Evolutionary conservation across 495 filamentous ascomycete species (phyloP).

Genomic region (Xylaria venustula): DNA sequence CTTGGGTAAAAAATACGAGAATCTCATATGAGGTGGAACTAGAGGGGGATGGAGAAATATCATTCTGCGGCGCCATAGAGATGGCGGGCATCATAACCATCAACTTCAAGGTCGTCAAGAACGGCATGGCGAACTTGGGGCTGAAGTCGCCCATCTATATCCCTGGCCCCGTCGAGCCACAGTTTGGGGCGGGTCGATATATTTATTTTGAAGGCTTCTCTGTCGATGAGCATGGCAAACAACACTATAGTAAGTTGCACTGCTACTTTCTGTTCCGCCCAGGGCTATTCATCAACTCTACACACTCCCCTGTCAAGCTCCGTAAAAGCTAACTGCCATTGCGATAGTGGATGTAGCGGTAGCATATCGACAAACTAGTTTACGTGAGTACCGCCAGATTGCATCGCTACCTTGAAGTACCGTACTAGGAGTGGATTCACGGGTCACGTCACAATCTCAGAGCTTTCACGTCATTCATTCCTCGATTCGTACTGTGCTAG

Average conservation of each 20-base stretch:
- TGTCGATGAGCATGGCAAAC: constrained; percentile 87
- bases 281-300: too few species aligned
- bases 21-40: neutral
- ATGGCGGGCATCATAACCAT: constrained; percentile 94
- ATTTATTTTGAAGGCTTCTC: constrained; percentile 95
- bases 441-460: too few species aligned
- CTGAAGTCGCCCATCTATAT: constrained; percentile 88
- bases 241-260: constrained; percentile 62
- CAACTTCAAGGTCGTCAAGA: constrained; percentile 86
- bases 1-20: neutral
- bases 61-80: constrained; percentile 95
- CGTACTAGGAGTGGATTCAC: too few species aligned
- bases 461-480: too few species aligned
- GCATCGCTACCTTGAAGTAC: too few species aligned
- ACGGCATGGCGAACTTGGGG: constrained; percentile 70
- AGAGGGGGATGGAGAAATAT: constrained; percentile 92
- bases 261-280: neutral
- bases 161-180: constrained; percentile 87
- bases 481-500: too few species aligned
- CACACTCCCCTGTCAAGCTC: too few species aligned
- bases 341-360: constrained; percentile 74
- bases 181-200: constrained; percentile 81
- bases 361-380: constrained; percentile 82
- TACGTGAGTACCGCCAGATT: constrained; percentile 55
- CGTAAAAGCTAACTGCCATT: too few species aligned